Percentiles rank a stretch among this genome's conserved stretches.
Evolutionary conservation across 129 eudicot species (phyloP).

Genomic region (Lonicera japonica): DNA sequence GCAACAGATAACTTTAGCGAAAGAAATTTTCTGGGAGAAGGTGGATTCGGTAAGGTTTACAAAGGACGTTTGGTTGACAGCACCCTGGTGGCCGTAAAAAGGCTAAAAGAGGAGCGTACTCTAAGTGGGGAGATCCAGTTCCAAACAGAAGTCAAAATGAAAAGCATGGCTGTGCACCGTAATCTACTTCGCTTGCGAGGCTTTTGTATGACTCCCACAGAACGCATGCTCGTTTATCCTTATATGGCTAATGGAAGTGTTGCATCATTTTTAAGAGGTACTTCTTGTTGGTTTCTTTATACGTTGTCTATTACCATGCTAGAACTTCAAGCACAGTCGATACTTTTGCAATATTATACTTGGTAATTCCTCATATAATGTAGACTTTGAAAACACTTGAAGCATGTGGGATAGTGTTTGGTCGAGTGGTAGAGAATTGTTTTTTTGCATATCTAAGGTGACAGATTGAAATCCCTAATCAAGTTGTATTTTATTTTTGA

Average conservation of each 20-base stretch:
- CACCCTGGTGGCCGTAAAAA: constrained; percentile 54
- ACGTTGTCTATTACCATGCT: neutral
- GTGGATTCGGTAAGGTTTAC: constrained; percentile 66
- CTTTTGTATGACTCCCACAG: constrained; percentile 65
- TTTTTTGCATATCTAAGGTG: too few species aligned
- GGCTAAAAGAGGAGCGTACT: constrained; percentile 55
- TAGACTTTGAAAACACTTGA: too few species aligned
- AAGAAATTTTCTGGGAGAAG: constrained; percentile 49
- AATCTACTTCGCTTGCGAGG: constrained; percentile 57
- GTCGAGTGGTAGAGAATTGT: too few species aligned
- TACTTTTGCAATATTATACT: too few species aligned
- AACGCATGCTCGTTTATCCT: constrained; percentile 58
- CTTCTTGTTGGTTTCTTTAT: neutral
- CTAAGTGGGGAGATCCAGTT: constrained; percentile 58
- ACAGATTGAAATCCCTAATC: too few species aligned
- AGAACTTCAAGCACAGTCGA: too few species aligned
- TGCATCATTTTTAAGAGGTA: constrained; percentile 70
- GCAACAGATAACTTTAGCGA: constrained; percentile 56
- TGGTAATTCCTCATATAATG: too few species aligned
- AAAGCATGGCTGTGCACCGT: constrained; percentile 65
- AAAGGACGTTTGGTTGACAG: constrained; percentile 59
- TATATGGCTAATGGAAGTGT: constrained; percentile 64
- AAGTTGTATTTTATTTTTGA: too few species aligned
- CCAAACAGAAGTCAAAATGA: constrained; percentile 57
- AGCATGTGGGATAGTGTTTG: too few species aligned